Conservation (phyloP, 345 rosid species). For the Psidium guajava region DNA sequence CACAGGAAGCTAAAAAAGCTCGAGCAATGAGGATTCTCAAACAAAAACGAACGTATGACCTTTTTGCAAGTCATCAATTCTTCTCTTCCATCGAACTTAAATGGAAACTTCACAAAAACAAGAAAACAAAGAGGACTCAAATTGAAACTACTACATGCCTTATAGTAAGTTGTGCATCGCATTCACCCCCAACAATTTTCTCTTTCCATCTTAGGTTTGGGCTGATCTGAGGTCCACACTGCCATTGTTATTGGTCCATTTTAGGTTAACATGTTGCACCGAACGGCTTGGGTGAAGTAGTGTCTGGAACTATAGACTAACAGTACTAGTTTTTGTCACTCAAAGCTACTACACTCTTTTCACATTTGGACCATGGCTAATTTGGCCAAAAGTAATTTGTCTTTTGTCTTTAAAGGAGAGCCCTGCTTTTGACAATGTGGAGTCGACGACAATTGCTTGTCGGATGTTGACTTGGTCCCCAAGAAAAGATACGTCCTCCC, state of each 20-base stretch:
- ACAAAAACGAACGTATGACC: conserved; percentile 77
- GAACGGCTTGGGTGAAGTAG: background rate
- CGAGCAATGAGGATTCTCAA: conserved; percentile 88
- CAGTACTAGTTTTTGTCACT: background rate
- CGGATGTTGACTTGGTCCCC: background rate
- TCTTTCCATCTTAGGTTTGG: background rate
- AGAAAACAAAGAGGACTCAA: background rate
- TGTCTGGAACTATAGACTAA: background rate
- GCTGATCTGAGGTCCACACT: background rate
- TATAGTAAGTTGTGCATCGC: background rate
- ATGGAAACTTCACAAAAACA: background rate
- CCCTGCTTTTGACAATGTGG: background rate
- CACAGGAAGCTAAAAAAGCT: conserved; percentile 85
- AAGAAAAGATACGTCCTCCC: background rate
- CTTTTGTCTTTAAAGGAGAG: background rate
- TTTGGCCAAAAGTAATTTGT: background rate
- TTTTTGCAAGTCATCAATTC: background rate
- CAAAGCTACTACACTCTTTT: background rate
- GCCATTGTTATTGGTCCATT: background rate
- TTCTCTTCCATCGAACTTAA: background rate
- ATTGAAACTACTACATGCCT: background rate
- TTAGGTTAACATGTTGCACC: background rate
- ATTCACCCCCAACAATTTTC: background rate
- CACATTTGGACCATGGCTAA: background rate
- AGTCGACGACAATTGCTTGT: background rate